Base-by-base conservation (phyloP, 2,329 filamentous ascomycete species). In the Phaeoacremonium minimum region DNA sequence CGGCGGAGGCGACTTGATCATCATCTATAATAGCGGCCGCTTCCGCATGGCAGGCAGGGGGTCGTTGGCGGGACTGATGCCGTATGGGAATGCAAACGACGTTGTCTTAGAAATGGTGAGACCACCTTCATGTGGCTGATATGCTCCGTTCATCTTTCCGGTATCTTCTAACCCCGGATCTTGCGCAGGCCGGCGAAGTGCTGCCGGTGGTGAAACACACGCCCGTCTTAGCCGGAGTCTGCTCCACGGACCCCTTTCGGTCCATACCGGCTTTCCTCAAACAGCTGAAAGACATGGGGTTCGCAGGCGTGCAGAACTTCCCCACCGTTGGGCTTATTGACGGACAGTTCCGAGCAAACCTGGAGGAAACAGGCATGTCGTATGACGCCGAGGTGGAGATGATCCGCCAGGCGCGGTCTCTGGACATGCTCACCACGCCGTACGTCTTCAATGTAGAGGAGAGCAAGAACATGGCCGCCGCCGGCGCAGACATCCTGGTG, bases 1-100 rank as follows among this genome's bases (percentile, higher is more conserved):
- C 31, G 83, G 82, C 26, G 80, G 81, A 42, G 77, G 73, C 12
- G 81, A 86, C 48, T 62, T 87, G 29, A 84, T 87, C 50, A 77
- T 85, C 43, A 73, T 86, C 47, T 86, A 86, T 65, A 86, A 86
- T 56, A 81, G 76, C 26, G 83, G 83, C 0, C 73, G 82, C 4
- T 87, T 82, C 53, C 76, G 83, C 8, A 87, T 87, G 83, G 82
- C 81, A 1, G 83, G 83, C 0, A 66, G 77, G 29, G 83, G 83
- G 0, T 85, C 80, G 1, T 58, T 86, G 9, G 81, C 83, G 0
- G 83, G 83, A 0, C 57, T 85, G 33, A 83, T 85, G 79, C 80
- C 82, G 0, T 86, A 83, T 51, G 77, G 78, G 4, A 81, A 85
- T 50, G 81, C 83, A 5, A 85, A 86, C 48, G 74, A 80, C 42